Percentiles rank a stretch among this genome's conserved stretches.
Conservation (phyloP, 495 filamentous ascomycete genomes). For the Lasiosphaeris hirsuta region DNA sequence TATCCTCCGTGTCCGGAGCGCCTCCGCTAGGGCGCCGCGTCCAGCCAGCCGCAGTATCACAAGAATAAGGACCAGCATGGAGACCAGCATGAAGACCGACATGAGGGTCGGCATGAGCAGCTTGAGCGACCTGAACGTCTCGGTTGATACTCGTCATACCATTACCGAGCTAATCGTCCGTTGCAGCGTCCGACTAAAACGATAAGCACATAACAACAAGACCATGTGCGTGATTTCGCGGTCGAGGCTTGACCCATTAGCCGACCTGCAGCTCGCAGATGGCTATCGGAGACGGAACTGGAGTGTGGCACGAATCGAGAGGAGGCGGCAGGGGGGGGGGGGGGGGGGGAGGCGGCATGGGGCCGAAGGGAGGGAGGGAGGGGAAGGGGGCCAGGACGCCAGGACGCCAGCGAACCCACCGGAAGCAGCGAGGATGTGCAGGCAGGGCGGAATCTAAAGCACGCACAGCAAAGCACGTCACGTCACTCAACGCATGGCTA, state of each 20-base stretch:
- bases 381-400: background rate
- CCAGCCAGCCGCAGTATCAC: no score
- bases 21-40: no score
- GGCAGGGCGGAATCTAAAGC: background rate
- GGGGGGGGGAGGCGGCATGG: conserved; percentile 4
- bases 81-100: no score
- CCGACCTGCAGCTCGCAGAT: conserved; percentile 23
- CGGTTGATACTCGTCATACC: no score
- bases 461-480: conserved; percentile 22
- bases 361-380: conserved; percentile 2
- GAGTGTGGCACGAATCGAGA: conserved; percentile 20
- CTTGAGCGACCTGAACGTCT: no score
- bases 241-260: conserved; percentile 11
- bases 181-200: background rate
- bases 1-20: conserved; percentile 16
- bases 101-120: no score
- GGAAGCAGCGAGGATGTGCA: conserved; percentile 8
- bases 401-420: conserved; percentile 10
- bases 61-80: no score
- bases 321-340: conserved; percentile 3
- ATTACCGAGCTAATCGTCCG: background rate
- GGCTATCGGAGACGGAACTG: conserved; percentile 18
- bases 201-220: conserved; percentile 3
- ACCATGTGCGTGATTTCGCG: conserved; percentile 10
- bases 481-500: conserved; percentile 13